These are phyloP conservation scores for Cucurbita argyrosperma DNA, from an alignment of 306 rosid genomes.

Conservation along the genomic window DNA sequence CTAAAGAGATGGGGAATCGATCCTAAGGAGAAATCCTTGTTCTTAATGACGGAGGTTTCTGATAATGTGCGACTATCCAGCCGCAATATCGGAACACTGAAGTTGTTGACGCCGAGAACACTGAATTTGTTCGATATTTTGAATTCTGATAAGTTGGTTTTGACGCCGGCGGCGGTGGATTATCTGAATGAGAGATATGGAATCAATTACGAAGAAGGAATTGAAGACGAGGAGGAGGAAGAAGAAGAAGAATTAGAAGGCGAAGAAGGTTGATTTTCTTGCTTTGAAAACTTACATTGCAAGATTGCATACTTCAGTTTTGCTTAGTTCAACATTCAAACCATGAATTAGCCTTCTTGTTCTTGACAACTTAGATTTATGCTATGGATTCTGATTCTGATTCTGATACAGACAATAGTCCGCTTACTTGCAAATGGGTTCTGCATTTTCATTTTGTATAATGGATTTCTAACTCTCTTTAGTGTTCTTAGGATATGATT, in stretches of 20 bases:
- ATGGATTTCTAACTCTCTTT: neutral
- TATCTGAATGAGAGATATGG: constrained; percentile 73
- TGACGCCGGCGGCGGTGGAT: constrained; percentile 56
- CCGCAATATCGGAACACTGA: constrained; percentile 69
- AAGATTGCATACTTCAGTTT: neutral
- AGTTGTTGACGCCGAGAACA: constrained; percentile 77
- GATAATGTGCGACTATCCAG: constrained; percentile 59
- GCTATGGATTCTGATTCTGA: neutral
- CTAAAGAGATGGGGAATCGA: constrained; percentile 84
- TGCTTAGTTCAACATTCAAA: neutral
- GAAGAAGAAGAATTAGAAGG: constrained; percentile 20
- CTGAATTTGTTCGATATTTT: constrained; percentile 71
- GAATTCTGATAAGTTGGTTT: constrained; percentile 74
- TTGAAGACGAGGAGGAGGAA: constrained; percentile 22
- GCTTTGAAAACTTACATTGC: neutral
- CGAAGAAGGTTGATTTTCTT: constrained; percentile 20
- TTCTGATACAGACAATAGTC: neutral
- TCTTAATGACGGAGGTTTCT: constrained; percentile 55
- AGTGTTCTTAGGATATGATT: neutral
- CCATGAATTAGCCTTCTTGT: neutral
- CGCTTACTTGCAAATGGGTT: neutral
- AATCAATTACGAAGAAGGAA: constrained; percentile 20
- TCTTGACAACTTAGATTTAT: neutral
- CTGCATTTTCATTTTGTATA: neutral
- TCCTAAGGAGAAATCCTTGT: constrained; percentile 61